These are phyloP conservation scores for Melampsora larici-populina DNA, from an alignment of 1,284 basidiomycete species.

Conservation along the genomic window DNA sequence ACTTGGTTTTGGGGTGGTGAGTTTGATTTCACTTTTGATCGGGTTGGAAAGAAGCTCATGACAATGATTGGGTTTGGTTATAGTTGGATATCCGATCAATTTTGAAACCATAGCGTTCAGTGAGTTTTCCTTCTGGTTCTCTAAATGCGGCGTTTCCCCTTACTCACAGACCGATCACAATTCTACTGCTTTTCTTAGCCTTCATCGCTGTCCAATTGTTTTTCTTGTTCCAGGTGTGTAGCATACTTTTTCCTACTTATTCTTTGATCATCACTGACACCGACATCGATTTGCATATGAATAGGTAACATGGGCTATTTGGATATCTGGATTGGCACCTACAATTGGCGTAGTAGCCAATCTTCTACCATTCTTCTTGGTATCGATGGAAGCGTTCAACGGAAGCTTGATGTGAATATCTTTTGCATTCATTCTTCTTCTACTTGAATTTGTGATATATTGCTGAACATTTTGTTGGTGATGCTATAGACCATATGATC, in stretches of 20 bases:
- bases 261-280: background rate
- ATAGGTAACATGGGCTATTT: slow-evolving; percentile 49
- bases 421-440: background rate
- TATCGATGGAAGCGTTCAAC: slow-evolving; percentile 50
- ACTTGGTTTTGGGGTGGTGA: slow-evolving; percentile 38
- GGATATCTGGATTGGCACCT: slow-evolving; percentile 47
- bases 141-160: too few relatives aligned
- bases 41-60: background rate
- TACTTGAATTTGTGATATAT: background rate
- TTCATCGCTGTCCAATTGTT: slow-evolving; percentile 48
- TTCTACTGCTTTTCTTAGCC: slow-evolving; percentile 31
- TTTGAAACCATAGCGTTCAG: slow-evolving; percentile 30
- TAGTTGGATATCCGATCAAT: slow-evolving; percentile 36
- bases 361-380: slow-evolving; percentile 49
- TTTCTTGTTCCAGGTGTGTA: slow-evolving; percentile 47
- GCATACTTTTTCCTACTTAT: background rate
- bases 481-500: slow-evolving; percentile 45
- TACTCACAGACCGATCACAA: too few relatives aligned
- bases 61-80: background rate
- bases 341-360: slow-evolving; percentile 49
- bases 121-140: background rate
- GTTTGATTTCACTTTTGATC: slow-evolving; percentile 9
- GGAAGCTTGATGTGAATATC: slow-evolving; percentile 47
- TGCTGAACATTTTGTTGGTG: background rate
- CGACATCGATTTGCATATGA: background rate